Conservation (phyloP, 805 yeast genomes). For the Candida loeiensis region DNA sequence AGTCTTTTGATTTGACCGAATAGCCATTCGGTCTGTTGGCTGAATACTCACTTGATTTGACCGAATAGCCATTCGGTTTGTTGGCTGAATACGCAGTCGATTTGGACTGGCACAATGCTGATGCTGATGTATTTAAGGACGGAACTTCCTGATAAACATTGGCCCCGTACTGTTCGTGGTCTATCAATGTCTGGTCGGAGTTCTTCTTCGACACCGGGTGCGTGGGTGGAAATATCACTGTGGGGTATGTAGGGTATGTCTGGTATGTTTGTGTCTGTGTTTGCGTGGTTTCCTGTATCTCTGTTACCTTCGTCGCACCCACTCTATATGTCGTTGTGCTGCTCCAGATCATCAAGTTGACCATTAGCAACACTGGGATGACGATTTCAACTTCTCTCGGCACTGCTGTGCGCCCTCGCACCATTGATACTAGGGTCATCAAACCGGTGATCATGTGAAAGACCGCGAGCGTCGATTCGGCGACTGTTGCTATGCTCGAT, state of each 20-base stretch:
- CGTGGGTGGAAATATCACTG: not conserved
- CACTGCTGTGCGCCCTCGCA: not conserved
- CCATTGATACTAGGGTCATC: conserved; percentile 4
- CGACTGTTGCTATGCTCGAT: not conserved
- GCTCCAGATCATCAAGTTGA: not conserved
- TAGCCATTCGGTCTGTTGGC: too few species aligned
- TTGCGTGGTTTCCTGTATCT: not conserved
- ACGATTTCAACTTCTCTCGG: not conserved
- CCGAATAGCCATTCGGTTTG: too few species aligned
- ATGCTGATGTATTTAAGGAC: too few species aligned
- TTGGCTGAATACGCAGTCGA: too few species aligned
- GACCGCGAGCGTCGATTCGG: not conserved
- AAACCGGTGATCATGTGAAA: conserved; percentile 1
- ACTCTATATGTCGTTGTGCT: not conserved
- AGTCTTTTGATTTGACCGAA: too few species aligned
- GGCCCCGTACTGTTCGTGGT: not conserved
- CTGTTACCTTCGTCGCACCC: not conserved
- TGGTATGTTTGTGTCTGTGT: not conserved
- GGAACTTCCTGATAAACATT: too few species aligned
- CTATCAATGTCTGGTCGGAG: conserved; percentile 11
- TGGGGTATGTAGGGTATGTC: not conserved
- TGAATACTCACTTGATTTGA: too few species aligned
- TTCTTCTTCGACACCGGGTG: conserved; percentile 10
- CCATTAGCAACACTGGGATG: not conserved
- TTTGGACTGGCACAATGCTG: too few species aligned